Base-by-base conservation (phyloP, 208 protist species). In the Crithidia sp. region DNA sequence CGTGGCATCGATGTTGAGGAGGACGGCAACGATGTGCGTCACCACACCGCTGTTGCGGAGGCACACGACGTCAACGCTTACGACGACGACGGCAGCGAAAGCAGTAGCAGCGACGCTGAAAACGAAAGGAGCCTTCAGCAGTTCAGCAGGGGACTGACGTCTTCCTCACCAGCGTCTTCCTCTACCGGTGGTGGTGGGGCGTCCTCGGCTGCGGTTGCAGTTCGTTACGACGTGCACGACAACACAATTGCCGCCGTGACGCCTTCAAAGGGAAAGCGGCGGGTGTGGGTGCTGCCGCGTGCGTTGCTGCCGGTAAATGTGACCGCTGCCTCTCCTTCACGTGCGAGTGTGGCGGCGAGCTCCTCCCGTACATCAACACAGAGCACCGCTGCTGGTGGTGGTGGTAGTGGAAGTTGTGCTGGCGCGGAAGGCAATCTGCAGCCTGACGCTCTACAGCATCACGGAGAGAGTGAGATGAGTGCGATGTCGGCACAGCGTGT, bases 201-300 rank as follows among this genome's bases (percentile, higher is more conserved):
- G 12, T 13, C 45, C 0, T 2, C 12, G 45, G 0, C 45, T 14
- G 45, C 45, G 12, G 12, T 13, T 0, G 2, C 44, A 28, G 49
- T 73, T 12, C 66, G 40, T 3, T 68, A 72, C 61, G 76, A 76
- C n/a, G 14, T 53, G 9, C 39, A 71, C 8, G 76, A 81, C 39
- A 62, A 57, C 52, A 81, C 76, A 10, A 45, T 28, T 13, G 68
- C 68, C 1, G 43, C 70, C 8, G 44, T 61, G 50, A 0, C 36
- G 5, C 3, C 16, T 14, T 41, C 67, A 1, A 37, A 41, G 10
- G 43, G 43, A 43, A 63, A 41, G 36, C 12, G 9, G 47, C 72
- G 72, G 7, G 14, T 77, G 39, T 77, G 72, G 72, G 50, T 77
- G 43, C 50, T 77, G 64, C 72, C 72, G 39, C 64, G 64, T 53